phyloP scores from a whole-genome alignment of 2,329 filamentous ascomycete species.

The Shiraia sp. region DNA sequence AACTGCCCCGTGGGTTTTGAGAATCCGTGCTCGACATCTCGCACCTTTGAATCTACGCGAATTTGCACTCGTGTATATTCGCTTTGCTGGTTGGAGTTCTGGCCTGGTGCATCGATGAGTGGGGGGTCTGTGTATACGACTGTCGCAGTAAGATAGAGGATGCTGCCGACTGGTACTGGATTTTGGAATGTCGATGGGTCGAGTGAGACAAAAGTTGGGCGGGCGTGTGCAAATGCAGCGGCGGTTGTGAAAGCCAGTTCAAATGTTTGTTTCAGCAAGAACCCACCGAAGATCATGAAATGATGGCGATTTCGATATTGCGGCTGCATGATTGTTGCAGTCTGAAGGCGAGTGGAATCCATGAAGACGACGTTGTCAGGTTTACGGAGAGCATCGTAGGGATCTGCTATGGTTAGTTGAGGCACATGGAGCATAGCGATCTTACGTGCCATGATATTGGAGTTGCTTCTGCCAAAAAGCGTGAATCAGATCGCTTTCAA shows the following conservation, averaged over 20 bases:
- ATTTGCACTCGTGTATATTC: conserved; percentile 68
- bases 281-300: conserved; percentile 80
- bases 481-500: conserved; percentile 73
- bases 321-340: conserved; percentile 75
- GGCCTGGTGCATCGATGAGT: conserved; percentile 46
- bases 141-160: conserved; percentile 72
- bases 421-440: background rate
- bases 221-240: conserved; percentile 69
- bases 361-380: conserved; percentile 65
- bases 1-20: conserved; percentile 73
- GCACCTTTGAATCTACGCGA: conserved; percentile 71
- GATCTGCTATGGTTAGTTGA: conserved; percentile 46
- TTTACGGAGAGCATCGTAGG: conserved; percentile 57
- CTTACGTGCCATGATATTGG: conserved; percentile 59
- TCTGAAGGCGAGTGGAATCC: conserved; percentile 64
- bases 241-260: conserved; percentile 77
- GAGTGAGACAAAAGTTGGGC: conserved; percentile 72
- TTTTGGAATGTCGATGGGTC: conserved; percentile 77
- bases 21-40: conserved; percentile 71
- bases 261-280: conserved; percentile 73
- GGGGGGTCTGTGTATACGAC: conserved; percentile 72
- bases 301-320: conserved; percentile 71
- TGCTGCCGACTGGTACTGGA: conserved; percentile 73
- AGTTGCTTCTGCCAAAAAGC: conserved; percentile 72
- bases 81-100: conserved; percentile 36